phyloP scores from a whole-genome alignment of 2,329 filamentous ascomycete species.

The Phialophora tarda region DNA sequence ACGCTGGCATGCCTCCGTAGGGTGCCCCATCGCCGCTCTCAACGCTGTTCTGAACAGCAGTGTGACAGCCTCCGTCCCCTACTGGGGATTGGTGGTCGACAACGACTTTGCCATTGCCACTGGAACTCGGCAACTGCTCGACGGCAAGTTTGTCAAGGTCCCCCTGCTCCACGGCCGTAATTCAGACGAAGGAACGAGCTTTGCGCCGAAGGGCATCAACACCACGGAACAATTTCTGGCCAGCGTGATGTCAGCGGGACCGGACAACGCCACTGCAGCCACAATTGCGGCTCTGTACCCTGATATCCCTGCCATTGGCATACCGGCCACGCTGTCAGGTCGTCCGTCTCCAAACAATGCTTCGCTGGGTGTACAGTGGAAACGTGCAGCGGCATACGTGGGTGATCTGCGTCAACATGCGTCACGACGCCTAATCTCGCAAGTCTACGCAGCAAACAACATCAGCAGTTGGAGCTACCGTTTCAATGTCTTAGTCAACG shows the following conservation, averaged over 20 bases:
- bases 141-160: conserved; percentile 67
- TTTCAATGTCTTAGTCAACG: conserved; percentile 63
- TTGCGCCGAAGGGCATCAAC: conserved; percentile 60
- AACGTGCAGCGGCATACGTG: conserved; percentile 60
- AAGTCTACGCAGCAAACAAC: conserved; percentile 56
- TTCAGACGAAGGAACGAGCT: conserved; percentile 68
- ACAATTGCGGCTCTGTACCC: conserved; percentile 59
- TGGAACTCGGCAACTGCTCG: conserved; percentile 59
- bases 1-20: conserved; percentile 70
- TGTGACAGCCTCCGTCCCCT: conserved; percentile 22
- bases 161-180: conserved; percentile 69
- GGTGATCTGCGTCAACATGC: conserved; percentile 65
- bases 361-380: conserved; percentile 55
- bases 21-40: conserved; percentile 64
- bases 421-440: conserved; percentile 59
- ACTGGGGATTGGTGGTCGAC: conserved; percentile 46
- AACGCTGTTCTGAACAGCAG: conserved; percentile 57
- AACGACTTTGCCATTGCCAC: conserved; percentile 55
- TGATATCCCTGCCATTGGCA: conserved; percentile 55
- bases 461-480: conserved; percentile 65
- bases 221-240: conserved; percentile 59
- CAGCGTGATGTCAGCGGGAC: conserved; percentile 45
- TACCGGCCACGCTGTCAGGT: conserved; percentile 52
- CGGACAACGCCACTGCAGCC: conserved; percentile 30
- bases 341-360: conserved; percentile 18